These are phyloP conservation scores for Trametes pubescens DNA, from an alignment of 1,284 basidiomycete genomes.

Conservation along the genomic window DNA sequence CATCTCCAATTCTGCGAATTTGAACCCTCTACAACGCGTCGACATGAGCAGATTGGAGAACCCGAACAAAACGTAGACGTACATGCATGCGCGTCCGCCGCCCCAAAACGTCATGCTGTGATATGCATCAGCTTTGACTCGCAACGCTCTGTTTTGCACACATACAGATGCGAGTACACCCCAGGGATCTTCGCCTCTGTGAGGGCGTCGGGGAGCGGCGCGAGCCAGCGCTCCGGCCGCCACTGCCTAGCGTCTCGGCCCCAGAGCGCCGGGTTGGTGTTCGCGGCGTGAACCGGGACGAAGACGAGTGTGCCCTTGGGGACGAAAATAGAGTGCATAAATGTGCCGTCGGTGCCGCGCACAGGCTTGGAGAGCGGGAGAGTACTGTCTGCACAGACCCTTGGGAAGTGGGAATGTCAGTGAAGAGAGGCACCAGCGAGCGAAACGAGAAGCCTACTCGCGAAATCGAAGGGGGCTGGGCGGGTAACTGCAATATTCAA, in stretches of 20 bases:
- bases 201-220: constrained; percentile 27
- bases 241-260: constrained; percentile 61
- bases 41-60: background rate
- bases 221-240: constrained; percentile 46
- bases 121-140: background rate
- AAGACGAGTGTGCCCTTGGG: constrained; percentile 54
- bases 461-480: background rate
- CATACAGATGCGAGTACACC: constrained; percentile 35
- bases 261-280: constrained; percentile 57
- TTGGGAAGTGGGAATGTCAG: constrained; percentile 5
- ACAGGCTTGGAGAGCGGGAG: constrained; percentile 37
- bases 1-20: constrained; percentile 45
- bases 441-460: background rate
- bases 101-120: constrained; percentile 45
- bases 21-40: constrained; percentile 37
- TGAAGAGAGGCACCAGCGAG: background rate
- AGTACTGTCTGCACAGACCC: constrained; percentile 31
- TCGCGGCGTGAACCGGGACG: constrained; percentile 57
- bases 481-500: background rate
- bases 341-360: constrained; percentile 38
- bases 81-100: constrained; percentile 44
- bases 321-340: constrained; percentile 47
- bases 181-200: constrained; percentile 31
- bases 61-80: constrained; percentile 8
- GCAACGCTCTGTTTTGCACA: background rate